These are phyloP conservation scores for Cerioporus squamosus DNA, from an alignment of 1,284 basidiomycete genomes.

Conservation along the genomic window DNA sequence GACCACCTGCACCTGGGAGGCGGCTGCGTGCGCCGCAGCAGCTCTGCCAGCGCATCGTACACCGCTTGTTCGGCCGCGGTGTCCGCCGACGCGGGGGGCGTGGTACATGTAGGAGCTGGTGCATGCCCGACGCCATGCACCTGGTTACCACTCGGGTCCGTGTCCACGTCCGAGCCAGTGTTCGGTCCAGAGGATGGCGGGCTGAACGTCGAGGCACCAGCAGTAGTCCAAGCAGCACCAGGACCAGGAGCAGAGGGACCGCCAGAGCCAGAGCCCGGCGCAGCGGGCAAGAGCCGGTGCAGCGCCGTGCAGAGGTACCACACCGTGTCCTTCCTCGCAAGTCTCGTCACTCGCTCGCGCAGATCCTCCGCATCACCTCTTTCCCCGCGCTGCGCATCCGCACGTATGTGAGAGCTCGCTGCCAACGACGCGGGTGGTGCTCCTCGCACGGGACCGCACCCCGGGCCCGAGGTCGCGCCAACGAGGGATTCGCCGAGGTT, in stretches of 20 bases:
- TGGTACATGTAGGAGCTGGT: not conserved
- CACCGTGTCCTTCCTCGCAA: slow-evolving; percentile 54
- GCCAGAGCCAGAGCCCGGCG: not conserved
- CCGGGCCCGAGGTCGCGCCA: slow-evolving; percentile 2
- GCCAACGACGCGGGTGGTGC: not conserved
- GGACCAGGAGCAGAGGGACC: not conserved
- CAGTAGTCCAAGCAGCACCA: not conserved
- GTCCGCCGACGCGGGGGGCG: not conserved
- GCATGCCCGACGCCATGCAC: not conserved
- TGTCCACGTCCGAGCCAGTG: not conserved
- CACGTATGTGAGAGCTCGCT: slow-evolving; percentile 2
- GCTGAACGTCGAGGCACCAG: not conserved
- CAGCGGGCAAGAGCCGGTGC: slow-evolving; percentile 37
- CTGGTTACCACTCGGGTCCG: not conserved
- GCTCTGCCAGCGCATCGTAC: slow-evolving; percentile 18
- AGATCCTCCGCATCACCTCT: not conserved
- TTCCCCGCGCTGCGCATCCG: not conserved
- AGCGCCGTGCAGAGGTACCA: slow-evolving; percentile 59
- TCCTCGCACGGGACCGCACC: slow-evolving; percentile 5
- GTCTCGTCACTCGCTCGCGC: slow-evolving; percentile 35
- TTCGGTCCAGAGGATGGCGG: not conserved
- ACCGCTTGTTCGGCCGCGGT: slow-evolving; percentile 14
- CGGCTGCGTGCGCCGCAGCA: slow-evolving; percentile 20
- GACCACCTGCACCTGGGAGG: not conserved
- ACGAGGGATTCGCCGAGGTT: slow-evolving; percentile 22